Conservation (phyloP, 495 filamentous ascomycete genomes). For the Penicillium turbatum region DNA sequence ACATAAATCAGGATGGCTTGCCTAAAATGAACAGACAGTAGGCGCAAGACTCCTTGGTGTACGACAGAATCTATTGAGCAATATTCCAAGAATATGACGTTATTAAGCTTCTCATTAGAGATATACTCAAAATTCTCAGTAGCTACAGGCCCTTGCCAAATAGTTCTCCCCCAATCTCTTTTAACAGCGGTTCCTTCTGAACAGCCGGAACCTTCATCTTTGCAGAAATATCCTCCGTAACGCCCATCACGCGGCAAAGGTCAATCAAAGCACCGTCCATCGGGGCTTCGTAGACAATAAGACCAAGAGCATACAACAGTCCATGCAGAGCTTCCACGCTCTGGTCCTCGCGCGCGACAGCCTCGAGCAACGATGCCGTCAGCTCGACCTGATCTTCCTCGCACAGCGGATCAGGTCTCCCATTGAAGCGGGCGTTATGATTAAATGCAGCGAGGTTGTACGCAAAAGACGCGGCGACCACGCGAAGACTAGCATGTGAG, state of each 20-base stretch:
- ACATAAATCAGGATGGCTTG: no score
- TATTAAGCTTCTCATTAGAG: no score
- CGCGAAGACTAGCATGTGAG: constrained; percentile 52
- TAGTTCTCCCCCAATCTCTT: constrained; percentile 53
- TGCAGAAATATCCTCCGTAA: constrained; percentile 50
- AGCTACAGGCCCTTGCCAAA: constrained; percentile 37
- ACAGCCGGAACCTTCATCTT: constrained; percentile 50
- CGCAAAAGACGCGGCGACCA: constrained; percentile 74
- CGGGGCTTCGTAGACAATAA: constrained; percentile 65
- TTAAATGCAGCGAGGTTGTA: constrained; percentile 76
- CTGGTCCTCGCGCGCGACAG: constrained; percentile 60
- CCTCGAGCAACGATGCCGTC: constrained; percentile 70
- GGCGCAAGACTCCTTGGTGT: no score
- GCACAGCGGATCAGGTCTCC: constrained; percentile 54
- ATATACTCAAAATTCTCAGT: no score
- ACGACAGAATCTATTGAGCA: no score
- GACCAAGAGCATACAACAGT: constrained; percentile 66
- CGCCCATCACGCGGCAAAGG: constrained; percentile 69
- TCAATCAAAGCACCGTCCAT: constrained; percentile 67
- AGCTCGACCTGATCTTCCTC: constrained; percentile 75
- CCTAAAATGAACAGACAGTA: no score
- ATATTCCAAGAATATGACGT: no score
- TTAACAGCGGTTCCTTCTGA: constrained; percentile 51
- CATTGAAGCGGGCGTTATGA: constrained; percentile 56
- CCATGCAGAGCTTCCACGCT: constrained; percentile 69